Evolutionary conservation across 371 early-diverging fungal genomes (phyloP).

Genomic region (Apophysomyces trapeziformis): DNA sequence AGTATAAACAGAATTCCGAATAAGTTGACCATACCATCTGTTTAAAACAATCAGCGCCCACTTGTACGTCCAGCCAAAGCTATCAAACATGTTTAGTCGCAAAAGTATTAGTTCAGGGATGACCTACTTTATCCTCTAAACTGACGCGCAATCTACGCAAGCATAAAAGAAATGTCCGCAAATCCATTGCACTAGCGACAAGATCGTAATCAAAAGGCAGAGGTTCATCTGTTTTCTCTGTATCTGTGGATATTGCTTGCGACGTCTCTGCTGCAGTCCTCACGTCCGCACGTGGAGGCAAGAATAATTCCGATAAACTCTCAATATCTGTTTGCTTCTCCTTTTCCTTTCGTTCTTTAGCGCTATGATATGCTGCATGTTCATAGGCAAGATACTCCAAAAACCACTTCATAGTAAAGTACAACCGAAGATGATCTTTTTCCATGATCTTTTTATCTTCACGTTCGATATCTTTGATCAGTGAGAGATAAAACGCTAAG

Average conservation of each 20-base stretch:
- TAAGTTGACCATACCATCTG: constrained; percentile 51
- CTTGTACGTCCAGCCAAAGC: constrained; percentile 48
- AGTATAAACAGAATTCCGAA: neutral
- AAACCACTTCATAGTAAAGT: constrained; percentile 44
- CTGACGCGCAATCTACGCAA: constrained; percentile 51
- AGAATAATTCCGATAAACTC: neutral
- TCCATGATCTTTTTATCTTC: constrained; percentile 60
- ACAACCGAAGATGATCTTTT: constrained; percentile 49
- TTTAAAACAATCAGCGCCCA: constrained; percentile 63
- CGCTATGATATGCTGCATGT: constrained; percentile 18
- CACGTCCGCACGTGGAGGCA: neutral
- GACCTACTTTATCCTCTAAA: constrained; percentile 53
- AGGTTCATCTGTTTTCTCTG: constrained; percentile 8
- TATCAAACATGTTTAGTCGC: neutral
- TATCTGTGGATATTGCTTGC: neutral
- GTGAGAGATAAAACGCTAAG: constrained; percentile 59
- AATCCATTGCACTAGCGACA: constrained; percentile 58
- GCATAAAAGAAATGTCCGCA: constrained; percentile 53
- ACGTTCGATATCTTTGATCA: constrained; percentile 65
- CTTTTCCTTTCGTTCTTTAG: constrained; percentile 15
- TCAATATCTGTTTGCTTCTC: constrained; percentile 11
- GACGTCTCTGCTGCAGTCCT: neutral
- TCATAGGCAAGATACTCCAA: constrained; percentile 40
- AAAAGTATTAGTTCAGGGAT: neutral
- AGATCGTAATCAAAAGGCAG: constrained; percentile 56